Conservation (phyloP, 306 rosid species). For the Quercus agrifolia region DNA sequence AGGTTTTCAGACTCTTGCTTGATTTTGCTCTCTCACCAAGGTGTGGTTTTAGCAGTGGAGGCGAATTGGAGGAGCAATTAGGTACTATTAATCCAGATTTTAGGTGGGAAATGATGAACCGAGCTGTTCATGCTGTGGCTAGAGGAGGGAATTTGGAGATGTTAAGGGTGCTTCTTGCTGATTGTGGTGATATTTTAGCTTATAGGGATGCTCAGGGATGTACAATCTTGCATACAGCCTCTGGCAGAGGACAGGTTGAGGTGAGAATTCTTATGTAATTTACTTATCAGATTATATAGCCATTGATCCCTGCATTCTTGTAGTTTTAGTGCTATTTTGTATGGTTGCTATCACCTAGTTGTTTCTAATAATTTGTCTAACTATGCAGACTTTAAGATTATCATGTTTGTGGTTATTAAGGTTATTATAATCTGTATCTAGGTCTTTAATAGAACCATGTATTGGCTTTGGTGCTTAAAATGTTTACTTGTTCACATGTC, state of each 20-base stretch:
- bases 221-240: conserved; percentile 67
- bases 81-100: conserved; percentile 33
- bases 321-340: neutral
- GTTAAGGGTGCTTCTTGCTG: conserved; percentile 46
- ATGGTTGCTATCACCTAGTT: neutral
- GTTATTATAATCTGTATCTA: neutral
- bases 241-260: conserved; percentile 85
- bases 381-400: neutral
- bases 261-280: conserved; percentile 32
- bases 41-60: conserved; percentile 28
- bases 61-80: conserved; percentile 33
- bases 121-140: conserved; percentile 79
- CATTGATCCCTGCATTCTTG: neutral
- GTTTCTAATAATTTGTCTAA: neutral
- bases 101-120: conserved; percentile 66
- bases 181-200: conserved; percentile 36
- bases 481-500: neutral
- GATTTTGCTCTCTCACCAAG: conserved; percentile 49
- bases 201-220: conserved; percentile 66
- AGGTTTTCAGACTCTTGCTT: conserved; percentile 58
- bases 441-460: neutral
- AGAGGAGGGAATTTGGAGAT: conserved; percentile 89
- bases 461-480: neutral
- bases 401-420: neutral
- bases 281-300: neutral